These are phyloP conservation scores for Nyctanthes arbortristis DNA, from an alignment of 257 asterid species.

Conservation along the genomic window DNA sequence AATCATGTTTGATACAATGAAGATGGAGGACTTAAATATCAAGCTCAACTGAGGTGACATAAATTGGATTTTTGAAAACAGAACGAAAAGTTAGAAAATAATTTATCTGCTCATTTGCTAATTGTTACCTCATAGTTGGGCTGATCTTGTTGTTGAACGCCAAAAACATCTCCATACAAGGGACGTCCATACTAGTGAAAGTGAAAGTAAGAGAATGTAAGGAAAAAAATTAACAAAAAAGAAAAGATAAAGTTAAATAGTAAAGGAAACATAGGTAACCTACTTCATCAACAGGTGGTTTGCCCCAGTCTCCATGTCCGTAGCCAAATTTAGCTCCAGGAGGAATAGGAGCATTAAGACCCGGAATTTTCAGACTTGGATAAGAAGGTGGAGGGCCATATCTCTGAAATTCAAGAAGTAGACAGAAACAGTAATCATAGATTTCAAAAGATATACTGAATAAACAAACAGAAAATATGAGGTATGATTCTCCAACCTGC, in stretches of 20 bases:
- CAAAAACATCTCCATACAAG: slow-evolving; percentile 92
- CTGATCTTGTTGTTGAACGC: slow-evolving; percentile 78
- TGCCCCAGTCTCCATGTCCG: slow-evolving; percentile 96
- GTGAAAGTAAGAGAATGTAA: background rate
- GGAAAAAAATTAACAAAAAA: background rate
- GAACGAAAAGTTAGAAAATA: slow-evolving; percentile 3
- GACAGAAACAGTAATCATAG: background rate
- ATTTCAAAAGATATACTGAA: background rate
- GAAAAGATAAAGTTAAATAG: background rate
- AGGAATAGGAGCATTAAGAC: slow-evolving; percentile 98
- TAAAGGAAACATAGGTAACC: slow-evolving; percentile 10
- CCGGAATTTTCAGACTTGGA: slow-evolving; percentile 90
- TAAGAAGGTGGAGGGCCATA: slow-evolving; percentile 99
- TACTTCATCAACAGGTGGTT: slow-evolving; percentile 98
- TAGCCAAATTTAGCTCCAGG: slow-evolving; percentile 95
- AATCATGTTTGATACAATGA: slow-evolving; percentile 11
- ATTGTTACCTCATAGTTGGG: slow-evolving; percentile 70
- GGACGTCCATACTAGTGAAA: slow-evolving; percentile 76
- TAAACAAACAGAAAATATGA: slow-evolving; percentile 9
- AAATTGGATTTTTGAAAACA: background rate
- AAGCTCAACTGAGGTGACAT: background rate
- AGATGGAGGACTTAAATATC: slow-evolving; percentile 10
- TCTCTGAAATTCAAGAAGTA: slow-evolving; percentile 48
- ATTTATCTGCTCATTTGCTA: background rate
- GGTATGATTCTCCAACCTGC: slow-evolving; percentile 61